Conservation (phyloP, 768 basidiomycete genomes). For the Boletus bicolor region DNA sequence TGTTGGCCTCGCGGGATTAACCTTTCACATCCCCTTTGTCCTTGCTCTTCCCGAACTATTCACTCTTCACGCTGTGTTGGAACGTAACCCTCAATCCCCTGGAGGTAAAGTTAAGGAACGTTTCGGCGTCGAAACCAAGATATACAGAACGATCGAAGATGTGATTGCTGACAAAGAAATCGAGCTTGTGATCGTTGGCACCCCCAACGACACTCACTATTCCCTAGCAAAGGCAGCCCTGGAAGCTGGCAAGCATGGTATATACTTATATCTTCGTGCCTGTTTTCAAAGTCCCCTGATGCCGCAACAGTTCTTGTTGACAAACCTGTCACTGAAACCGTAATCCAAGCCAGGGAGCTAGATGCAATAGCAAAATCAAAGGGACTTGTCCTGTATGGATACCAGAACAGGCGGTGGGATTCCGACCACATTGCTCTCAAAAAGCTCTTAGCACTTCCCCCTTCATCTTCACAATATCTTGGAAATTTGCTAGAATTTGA, state of each 20-base stretch:
- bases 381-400: slow-evolving; percentile 62
- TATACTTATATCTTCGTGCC: slow-evolving; percentile 6
- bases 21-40: slow-evolving; percentile 81
- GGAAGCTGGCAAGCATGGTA: slow-evolving; percentile 72
- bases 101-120: slow-evolving; percentile 64
- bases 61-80: slow-evolving; percentile 69
- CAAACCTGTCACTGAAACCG: slow-evolving; percentile 70
- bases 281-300: neutral
- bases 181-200: slow-evolving; percentile 66
- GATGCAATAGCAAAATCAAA: slow-evolving; percentile 56
- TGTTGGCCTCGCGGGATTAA: slow-evolving; percentile 70
- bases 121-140: slow-evolving; percentile 56
- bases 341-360: slow-evolving; percentile 57
- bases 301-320: slow-evolving; percentile 62
- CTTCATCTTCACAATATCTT: slow-evolving; percentile 49
- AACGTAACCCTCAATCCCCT: slow-evolving; percentile 59
- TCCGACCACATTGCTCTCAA: slow-evolving; percentile 71
- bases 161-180: slow-evolving; percentile 62
- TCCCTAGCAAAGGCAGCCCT: slow-evolving; percentile 60
- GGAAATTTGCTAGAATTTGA: slow-evolving; percentile 70
- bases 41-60: slow-evolving; percentile 69
- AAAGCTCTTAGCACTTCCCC: slow-evolving; percentile 52
- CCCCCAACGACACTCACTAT: slow-evolving; percentile 75
- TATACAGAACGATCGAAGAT: slow-evolving; percentile 57
- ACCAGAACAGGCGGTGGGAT: slow-evolving; percentile 77